phyloP scores from a whole-genome alignment of 1,139 yeast genomes.

The Suhomyces kunorum region DNA sequence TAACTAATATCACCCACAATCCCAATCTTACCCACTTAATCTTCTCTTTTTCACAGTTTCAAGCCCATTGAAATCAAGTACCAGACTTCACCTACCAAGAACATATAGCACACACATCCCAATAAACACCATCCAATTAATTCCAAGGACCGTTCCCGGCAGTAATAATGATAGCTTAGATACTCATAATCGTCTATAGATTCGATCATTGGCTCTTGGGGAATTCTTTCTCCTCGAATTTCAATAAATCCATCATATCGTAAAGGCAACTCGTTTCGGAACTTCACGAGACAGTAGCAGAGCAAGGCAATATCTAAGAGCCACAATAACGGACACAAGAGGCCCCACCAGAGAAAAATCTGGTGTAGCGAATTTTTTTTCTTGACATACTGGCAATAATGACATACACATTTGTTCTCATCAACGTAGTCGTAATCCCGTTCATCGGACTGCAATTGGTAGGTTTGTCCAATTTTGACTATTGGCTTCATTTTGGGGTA shows the following conservation, averaged over 20 bases:
- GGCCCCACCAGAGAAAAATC: conserved; percentile 20
- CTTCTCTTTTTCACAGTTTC: background rate
- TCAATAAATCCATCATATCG: conserved; percentile 7
- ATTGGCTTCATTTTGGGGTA: background rate
- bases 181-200: conserved; percentile 6
- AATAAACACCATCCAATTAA: conserved; percentile 7
- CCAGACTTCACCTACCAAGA: conserved; percentile 1
- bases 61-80: background rate
- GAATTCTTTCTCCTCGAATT: background rate
- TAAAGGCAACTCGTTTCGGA: background rate
- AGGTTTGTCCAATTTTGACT: background rate
- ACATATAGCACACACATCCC: conserved; percentile 3
- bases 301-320: conserved; percentile 11
- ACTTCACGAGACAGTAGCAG: background rate
- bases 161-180: conserved; percentile 6
- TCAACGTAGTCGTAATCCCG: conserved; percentile 6
- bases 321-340: conserved; percentile 29
- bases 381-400: conserved; percentile 15
- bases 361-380: conserved; percentile 6
- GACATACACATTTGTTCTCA: conserved; percentile 20
- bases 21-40: background rate
- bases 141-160: background rate
- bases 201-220: background rate
- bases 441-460: background rate
- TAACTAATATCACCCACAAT: no score